phyloP scores from a whole-genome alignment of 345 rosid genomes.

The Aquilaria sinensis region DNA sequence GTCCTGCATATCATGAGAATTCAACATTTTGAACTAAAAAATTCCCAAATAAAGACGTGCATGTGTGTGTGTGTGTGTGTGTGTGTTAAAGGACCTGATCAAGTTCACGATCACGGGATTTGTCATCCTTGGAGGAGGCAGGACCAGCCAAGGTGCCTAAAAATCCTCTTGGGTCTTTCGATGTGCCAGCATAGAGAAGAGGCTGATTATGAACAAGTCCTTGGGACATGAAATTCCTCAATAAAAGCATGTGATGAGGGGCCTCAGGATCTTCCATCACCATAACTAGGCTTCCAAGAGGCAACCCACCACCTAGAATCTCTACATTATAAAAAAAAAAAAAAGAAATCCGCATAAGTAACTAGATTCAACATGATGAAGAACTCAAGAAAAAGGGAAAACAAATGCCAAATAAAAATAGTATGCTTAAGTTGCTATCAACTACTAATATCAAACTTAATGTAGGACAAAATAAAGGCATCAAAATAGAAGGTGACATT shows the following conservation, averaged over 20 bases:
- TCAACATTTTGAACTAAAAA: conserved; percentile 1
- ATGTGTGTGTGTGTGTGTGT: neutral
- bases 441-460: neutral
- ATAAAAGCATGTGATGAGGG: conserved; percentile 92
- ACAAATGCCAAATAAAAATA: neutral
- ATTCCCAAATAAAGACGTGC: neutral
- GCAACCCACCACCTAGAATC: conserved; percentile 80
- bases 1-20: conserved; percentile 36
- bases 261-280: conserved; percentile 98
- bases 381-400: conserved; percentile 10
- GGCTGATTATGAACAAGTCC: conserved; percentile 83
- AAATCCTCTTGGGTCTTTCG: conserved; percentile 76
- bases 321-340: conserved; percentile 26
- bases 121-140: conserved; percentile 52
- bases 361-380: neutral
- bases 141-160: conserved; percentile 87
- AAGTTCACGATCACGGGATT: conserved; percentile 28
- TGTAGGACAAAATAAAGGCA: neutral
- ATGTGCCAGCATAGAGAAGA: conserved; percentile 78
- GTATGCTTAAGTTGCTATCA: too few relatives aligned
- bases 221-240: conserved; percentile 95
- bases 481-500: conserved; percentile 13
- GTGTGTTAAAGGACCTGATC: conserved; percentile 38
- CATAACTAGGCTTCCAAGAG: conserved; percentile 82
- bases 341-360: neutral